Base-by-base conservation (phyloP, 2,329 filamentous ascomycete species). In the Aschersonia sp. region DNA sequence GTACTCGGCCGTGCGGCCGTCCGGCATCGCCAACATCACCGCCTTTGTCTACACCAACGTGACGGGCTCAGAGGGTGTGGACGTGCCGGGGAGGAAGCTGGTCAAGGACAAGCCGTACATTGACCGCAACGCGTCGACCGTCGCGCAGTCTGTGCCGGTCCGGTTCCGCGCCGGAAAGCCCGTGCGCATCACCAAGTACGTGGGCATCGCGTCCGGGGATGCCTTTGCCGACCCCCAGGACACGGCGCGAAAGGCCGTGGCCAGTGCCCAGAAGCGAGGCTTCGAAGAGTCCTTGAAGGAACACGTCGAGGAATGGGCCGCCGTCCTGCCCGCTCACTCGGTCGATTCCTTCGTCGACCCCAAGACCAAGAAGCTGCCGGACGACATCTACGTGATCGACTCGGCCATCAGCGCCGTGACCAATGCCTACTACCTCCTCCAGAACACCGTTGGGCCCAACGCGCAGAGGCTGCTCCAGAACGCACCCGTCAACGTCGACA, bases 161-260 rank as follows among this genome's bases (percentile, higher is more conserved):
- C 64, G 61, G 1, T 65, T 85, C 6, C 64, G 63, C 32, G 70
- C 72, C 3, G 74, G 75, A 1, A 57, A 75, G 52, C 70, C 70
- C 0, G 68, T 75, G 4, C 74, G 68, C 1, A 62, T 86, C 43
- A 75, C 71, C 44, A 87, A 87, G 56, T 86, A 73, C 53, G 70
- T 87, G 12, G 83, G 83, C 31, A 73, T 71, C 45, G 82, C 83
- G 4, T 84, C 82, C 1, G 75, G 73, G 0, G 83, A 87, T 60
- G 81, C 79, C 0, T 87, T 85, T 56, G 51, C 64, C 0, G 64
- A 81, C 51, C 75, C 82, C 0, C 65, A 74, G 49, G 55, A 59
- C 22, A 67, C 70, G 1, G 83, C 83, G 2, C 68, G 68, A 49
- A 58, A 69, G 5, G 80, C 79, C 2, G 77, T 75, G 1, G 56